Conservation (phyloP, 345 rosid genomes). For the Eucalyptus curtisii region DNA sequence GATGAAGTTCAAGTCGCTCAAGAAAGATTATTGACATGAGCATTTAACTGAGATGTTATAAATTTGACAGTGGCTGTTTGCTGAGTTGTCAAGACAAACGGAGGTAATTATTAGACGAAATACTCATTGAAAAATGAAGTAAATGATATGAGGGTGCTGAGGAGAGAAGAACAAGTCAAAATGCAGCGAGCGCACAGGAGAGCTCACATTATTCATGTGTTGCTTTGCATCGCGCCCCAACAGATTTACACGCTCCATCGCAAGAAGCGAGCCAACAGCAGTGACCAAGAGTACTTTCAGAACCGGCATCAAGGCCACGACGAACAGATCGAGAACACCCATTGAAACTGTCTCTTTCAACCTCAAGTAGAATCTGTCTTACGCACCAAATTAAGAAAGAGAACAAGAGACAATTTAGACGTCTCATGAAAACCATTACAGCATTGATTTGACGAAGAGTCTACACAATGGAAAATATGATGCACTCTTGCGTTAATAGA, state of each 20-base stretch:
- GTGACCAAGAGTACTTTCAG: conserved; percentile 18
- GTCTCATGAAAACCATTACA: background rate
- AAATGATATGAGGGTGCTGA: background rate
- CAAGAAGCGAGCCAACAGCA: conserved; percentile 9
- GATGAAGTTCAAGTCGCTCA: background rate
- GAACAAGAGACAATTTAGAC: background rate
- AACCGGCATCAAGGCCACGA: conserved; percentile 17
- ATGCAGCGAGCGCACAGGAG: background rate
- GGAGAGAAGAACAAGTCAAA: background rate
- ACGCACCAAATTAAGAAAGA: background rate
- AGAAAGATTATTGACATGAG: background rate
- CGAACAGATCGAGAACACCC: conserved; percentile 11
- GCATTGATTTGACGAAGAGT: background rate
- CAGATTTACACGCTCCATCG: conserved; percentile 7
- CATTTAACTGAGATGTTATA: background rate
- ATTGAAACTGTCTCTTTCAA: background rate
- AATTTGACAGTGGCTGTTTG: background rate
- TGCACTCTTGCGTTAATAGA: background rate
- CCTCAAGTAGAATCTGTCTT: background rate
- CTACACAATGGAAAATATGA: background rate
- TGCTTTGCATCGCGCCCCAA: conserved; percentile 3
- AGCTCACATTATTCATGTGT: conserved; percentile 5
- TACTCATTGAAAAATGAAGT: background rate
- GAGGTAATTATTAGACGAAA: background rate
- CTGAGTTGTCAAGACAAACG: background rate